These are phyloP conservation scores for Withania somnifera DNA, from an alignment of 305 asterid species.

Conservation along the genomic window DNA sequence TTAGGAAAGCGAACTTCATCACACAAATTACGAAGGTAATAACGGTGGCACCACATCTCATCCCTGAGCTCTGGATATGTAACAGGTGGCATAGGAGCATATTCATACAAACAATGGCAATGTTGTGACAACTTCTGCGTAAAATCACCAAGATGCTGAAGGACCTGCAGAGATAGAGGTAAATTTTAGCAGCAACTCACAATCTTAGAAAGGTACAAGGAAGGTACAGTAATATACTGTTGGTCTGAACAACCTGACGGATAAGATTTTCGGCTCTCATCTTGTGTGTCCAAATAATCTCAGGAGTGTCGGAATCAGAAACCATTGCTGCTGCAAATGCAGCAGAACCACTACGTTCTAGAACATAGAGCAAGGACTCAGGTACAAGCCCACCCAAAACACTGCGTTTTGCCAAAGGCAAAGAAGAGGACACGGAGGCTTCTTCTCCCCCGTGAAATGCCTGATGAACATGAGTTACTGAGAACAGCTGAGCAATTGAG, in stretches of 20 bases:
- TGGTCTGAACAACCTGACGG: conserved; percentile 53
- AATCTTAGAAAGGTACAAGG: neutral
- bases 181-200: conserved; percentile 7
- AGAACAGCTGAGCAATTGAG: conserved; percentile 84
- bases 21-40: conserved; percentile 84
- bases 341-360: conserved; percentile 92
- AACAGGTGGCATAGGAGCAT: conserved; percentile 99
- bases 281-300: conserved; percentile 99
- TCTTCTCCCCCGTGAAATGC: conserved; percentile 99
- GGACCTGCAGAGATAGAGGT: conserved; percentile 49
- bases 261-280: conserved; percentile 96
- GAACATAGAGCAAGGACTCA: conserved; percentile 91
- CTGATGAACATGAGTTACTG: conserved; percentile 87
- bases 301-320: conserved; percentile 99
- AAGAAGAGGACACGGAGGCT: conserved; percentile 91
- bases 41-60: conserved; percentile 99
- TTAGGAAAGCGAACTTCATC: conserved; percentile 95
- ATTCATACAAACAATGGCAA: conserved; percentile 87
- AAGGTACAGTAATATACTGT: neutral
- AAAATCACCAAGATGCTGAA: conserved; percentile 98
- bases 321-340: conserved; percentile 98
- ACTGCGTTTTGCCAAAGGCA: conserved; percentile 95
- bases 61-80: conserved; percentile 94
- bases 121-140: conserved; percentile 95
- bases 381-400: conserved; percentile 98